Base-by-base conservation (phyloP, 371 early-diverging fungal genomes). In the Actinomucor elegans region DNA sequence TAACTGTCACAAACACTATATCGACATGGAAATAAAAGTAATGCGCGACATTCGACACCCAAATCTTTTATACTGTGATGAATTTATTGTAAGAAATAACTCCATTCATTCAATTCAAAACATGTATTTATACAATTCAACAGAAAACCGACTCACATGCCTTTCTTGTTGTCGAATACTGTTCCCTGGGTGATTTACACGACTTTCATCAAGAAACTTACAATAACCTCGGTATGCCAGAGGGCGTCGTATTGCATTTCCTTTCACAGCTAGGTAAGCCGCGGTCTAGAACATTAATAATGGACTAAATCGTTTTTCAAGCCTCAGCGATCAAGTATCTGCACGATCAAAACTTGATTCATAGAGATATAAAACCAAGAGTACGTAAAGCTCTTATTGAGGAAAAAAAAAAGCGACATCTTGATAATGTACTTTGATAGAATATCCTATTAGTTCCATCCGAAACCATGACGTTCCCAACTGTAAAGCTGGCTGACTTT, bases 351-450 rank as follows among this genome's bases (percentile, higher is more conserved):
- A 83, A 89, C 48, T 79, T 98, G 46, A 94, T 98, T 29, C 98
- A 98, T 77, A 74, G 98, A 23, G 98, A 98, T 62, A 84, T 98
- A 48, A 98, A 98, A 71, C 98, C 94, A 73, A 48, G 26, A n/a
- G 21, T 33, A n/a, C 18, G 15, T 7, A 35, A n/a, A n/a, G n/a
- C n/a, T n/a, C n/a, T n/a, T n/a, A n/a, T n/a, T n/a, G n/a, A n/a
- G n/a, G n/a, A n/a, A n/a, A 3, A 3, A 37, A 27, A 17, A 37
- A 11, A 29, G 23, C 20, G 5, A 47, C 11, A 4, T 15, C 12
- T 20, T 2, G 15, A 37, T 17, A 15, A 20, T 37, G 1, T 34
- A 4, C 29, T 49, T 45, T 45, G 23, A 55, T 64, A 36, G 61
- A 62, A 40, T 56, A 59, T 49, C n/a, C 32, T 55, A 31, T 40